Base-by-base conservation (phyloP, 2,329 filamentous ascomycete species). In the Colletotrichum sp. region DNA sequence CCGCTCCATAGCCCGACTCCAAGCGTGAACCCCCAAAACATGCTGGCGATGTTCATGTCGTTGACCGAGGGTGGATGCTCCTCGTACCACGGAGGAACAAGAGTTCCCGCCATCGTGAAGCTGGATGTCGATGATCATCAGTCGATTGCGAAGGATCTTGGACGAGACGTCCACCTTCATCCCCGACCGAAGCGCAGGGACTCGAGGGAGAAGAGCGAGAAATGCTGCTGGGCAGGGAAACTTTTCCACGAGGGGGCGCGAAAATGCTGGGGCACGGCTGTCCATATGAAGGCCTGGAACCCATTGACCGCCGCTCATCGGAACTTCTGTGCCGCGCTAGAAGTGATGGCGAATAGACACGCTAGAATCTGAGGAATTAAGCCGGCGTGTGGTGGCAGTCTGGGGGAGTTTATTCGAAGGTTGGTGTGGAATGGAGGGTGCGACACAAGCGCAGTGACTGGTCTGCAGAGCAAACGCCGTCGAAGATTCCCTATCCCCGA, bases 11-110 rank as follows among this genome's bases (percentile, higher is more conserved):
- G 80, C 3, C 81, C 81, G 74, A 87, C 82, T 7, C 84, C 83
- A 12, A 87, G 76, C 3, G 84, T 83, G 71, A 86, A 79, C 2
- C 86, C 86, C 80, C 81, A 86, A 21, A 82, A 81, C 67, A 86
- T 79, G 21, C 84, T 84, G 52, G 84, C 84, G 70, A 85, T 80
- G 16, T 80, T 80, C 63, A 85, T 72, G 55, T 87, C 85, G 26
- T 73, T 66, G 13, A 72, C 78, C 55, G 69, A 77, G 63, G 59
- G 69, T 8, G 73, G 71, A 28, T 66, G 59, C 16, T 32, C 73
- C 57, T 73, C 73, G 18, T 69, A 76, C 73, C 73, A 76, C 28
- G 73, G 73, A 6, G 73, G 73, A 26, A 76, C 49, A 21, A 76
- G 70, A 15, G 73, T 76, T 65, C 73, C 73, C 16, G 64, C 64